These are phyloP conservation scores for Tricholoma matsutake DNA, from an alignment of 768 basidiomycete genomes.

Conservation along the genomic window DNA sequence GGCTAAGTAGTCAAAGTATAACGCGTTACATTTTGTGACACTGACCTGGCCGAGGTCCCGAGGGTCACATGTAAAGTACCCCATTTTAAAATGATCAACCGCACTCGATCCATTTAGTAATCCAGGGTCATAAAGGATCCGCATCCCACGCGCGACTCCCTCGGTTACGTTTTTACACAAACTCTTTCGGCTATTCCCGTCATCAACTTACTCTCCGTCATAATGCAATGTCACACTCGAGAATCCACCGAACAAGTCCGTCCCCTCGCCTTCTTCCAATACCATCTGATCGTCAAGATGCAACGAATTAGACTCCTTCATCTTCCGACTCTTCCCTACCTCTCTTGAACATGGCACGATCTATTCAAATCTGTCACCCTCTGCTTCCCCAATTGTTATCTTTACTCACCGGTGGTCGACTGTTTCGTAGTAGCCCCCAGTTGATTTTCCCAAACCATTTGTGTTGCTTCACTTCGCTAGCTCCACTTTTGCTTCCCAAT, in stretches of 20 bases:
- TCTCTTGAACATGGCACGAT: constrained; percentile 82
- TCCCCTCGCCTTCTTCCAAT: constrained; percentile 32
- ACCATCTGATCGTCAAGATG: constrained; percentile 70
- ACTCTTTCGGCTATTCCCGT: no score
- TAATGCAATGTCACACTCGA: constrained; percentile 87
- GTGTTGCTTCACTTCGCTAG: constrained; percentile 98
- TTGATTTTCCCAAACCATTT: constrained; percentile 97
- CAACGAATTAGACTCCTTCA: constrained; percentile 89
- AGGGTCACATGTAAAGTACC: constrained; percentile 24
- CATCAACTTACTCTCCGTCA: constrained; percentile 57
- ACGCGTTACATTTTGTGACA: not conserved
- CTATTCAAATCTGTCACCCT: constrained; percentile 40
- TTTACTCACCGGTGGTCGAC: constrained; percentile 69
- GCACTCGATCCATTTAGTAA: constrained; percentile 15
- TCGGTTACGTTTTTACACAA: no score
- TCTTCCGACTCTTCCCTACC: constrained; percentile 84
- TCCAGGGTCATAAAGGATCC: constrained; percentile 27
- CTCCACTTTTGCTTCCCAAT: constrained; percentile 89
- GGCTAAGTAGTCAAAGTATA: constrained; percentile 21
- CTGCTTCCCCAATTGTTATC: constrained; percentile 5
- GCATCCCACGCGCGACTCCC: constrained; percentile 6
- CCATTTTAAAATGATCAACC: constrained; percentile 9
- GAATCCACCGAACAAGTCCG: constrained; percentile 83
- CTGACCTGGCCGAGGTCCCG: constrained; percentile 36
- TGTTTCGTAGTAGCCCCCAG: constrained; percentile 94